Percentiles rank a stretch among this genome's conserved stretches.
These are phyloP conservation scores for Amylostereum areolatum DNA, from an alignment of 1,284 basidiomycete species.

Conservation along the genomic window DNA sequence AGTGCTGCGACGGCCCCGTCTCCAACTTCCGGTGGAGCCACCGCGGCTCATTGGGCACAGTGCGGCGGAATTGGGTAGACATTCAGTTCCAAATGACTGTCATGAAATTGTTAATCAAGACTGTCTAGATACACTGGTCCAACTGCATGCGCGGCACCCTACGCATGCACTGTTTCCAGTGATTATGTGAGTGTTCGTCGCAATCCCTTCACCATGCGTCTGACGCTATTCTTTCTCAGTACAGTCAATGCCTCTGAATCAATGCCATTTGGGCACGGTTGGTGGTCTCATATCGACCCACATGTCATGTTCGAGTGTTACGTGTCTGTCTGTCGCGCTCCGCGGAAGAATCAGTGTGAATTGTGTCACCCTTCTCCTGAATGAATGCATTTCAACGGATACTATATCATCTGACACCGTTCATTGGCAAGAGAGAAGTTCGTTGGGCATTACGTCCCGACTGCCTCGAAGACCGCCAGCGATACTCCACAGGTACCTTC, in stretches of 20 bases:
- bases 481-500: too few species aligned
- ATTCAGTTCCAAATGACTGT: not conserved
- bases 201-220: not conserved
- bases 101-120: not conserved
- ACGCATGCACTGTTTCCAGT: too few species aligned
- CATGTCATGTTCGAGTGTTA: too few species aligned
- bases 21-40: constrained; percentile 16
- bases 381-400: too few species aligned
- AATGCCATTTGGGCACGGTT: not conserved
- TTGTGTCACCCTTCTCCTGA: too few species aligned
- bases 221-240: constrained; percentile 20
- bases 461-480: too few species aligned
- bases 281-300: not conserved
- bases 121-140: constrained; percentile 2
- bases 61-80: constrained; percentile 31
- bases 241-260: constrained; percentile 32
- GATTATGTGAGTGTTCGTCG: constrained; percentile 13
- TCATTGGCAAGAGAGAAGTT: too few species aligned
- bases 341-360: too few species aligned
- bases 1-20: constrained; percentile 15
- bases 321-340: too few species aligned
- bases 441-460: too few species aligned
- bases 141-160: too few species aligned
- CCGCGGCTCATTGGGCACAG: constrained; percentile 30
- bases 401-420: too few species aligned